Evolutionary conservation across 805 yeast species (phyloP), one percentile per base, ranked within the genome.

Genomic region (Metschnikowia aberdeeniae): DNA sequence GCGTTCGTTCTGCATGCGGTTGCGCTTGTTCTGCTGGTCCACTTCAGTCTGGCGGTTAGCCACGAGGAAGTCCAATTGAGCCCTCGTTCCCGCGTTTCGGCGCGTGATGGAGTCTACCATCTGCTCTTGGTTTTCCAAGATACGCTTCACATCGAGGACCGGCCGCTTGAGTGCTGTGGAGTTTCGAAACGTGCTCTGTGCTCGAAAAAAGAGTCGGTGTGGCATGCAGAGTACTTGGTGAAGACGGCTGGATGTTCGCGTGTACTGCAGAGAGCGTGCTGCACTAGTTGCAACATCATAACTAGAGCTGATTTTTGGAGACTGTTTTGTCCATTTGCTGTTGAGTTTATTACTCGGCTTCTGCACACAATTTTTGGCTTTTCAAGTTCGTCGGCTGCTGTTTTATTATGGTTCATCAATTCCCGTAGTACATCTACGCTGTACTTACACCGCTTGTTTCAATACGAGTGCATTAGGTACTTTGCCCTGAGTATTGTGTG

Each of bases 91-190:
- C 45, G 34, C 56, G 38, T 42, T 61, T 46, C 75, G 48, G 34
- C 67, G 55, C 5, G 47, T 24, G 12, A 70, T 63, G 22, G 72
- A 63, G 24, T 57, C 59, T 12, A 54, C 42, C 51, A 63, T 67
- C 34, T 53, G 56, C 13, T 35, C 45, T 17, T 39, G 37, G n/a
- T 50, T 33, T 22, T 50, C 27, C 9, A 53, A 36, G 9, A 54
- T 45, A 2, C 43, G 43, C 36, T 53, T 54, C 19, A 51, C 40
- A 22, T 54, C 53, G 19, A 54, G 46, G 2, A 47, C 49, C 1
- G 58, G 55, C 13, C 36, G 46, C 26, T 44, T 47, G 19, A 54
- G 39, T 4, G 57, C 54, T 6, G 54, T 20, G 3, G 57, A 51
- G 45, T 46, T 53, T 36, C 49, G 51, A 42, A 51, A 51, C 13